A percentile compares a stretch with the other conserved stretches of the same genome.
These are phyloP conservation scores for Halophytophthora batemanensis DNA, from an alignment of 352 stramenopile genomes.

Conservation along the genomic window DNA sequence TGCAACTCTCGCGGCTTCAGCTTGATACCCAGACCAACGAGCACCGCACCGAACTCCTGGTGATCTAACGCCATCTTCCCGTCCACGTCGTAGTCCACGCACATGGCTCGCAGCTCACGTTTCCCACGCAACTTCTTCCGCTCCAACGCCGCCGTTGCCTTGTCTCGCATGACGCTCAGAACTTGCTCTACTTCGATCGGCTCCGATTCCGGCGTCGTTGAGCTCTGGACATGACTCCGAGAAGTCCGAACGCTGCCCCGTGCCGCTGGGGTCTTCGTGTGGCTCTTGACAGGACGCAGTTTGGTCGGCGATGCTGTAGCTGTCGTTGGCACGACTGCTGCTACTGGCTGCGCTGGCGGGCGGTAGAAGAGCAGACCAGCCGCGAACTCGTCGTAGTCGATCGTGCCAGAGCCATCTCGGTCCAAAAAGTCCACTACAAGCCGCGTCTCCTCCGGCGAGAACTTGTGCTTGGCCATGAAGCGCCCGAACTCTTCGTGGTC, in stretches of 20 bases:
- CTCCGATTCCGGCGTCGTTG: too few species aligned
- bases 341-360: too few species aligned
- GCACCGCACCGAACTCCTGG: conserved; percentile 56
- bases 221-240: neutral
- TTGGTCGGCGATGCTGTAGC: neutral
- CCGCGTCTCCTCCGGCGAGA: conserved; percentile 39
- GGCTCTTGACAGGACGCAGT: conserved; percentile 3
- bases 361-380: conserved; percentile 65
- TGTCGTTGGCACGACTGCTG: neutral
- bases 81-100: conserved; percentile 49
- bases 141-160: conserved; percentile 25
- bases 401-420: conserved; percentile 50
- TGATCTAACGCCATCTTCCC: conserved; percentile 48
- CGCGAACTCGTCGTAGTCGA: conserved; percentile 76
- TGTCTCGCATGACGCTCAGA: conserved; percentile 18
- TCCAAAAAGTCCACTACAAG: conserved; percentile 55
- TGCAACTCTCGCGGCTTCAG: conserved; percentile 39
- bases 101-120: conserved; percentile 32
- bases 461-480: conserved; percentile 69
- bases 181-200: conserved; percentile 21
- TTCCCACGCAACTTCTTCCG: conserved; percentile 19
- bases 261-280: conserved; percentile 4
- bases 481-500: conserved; percentile 65
- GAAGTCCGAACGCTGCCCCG: conserved; percentile 4
- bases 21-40: conserved; percentile 56